Evolutionary conservation across 1,284 basidiomycete species (phyloP), one percentile per base, ranked within the genome.

Genomic region (Austroboletus niveus): DNA sequence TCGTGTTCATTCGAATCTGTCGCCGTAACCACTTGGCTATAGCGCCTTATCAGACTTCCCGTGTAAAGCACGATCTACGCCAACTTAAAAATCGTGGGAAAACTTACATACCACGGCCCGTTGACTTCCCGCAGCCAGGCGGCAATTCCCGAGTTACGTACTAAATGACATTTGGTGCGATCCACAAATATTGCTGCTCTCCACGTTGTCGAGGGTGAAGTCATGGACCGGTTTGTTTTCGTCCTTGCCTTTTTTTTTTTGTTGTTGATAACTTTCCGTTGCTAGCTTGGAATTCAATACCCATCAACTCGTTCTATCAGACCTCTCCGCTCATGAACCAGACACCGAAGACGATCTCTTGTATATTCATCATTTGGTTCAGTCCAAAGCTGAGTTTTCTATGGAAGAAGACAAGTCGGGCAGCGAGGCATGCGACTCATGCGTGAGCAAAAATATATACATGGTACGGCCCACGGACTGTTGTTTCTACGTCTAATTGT

Each of bases 241-340:
- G 1, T 46, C 34, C 8, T 15, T 41, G 8, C n/a, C 9, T 1
- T 20, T 17, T n/a, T 34, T 31, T n/a, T 17, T 17, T 17, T 24
- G 27, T 12, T 10, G n/a, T 40, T 53, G 10, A 24, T 38, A 2
- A 49, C 30, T 38, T 42, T n/a, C 36, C 17, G 0, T 3, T 35
- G 5, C 44, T 53, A 89, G 86, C 58, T 69, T 89, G 22, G 87
- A 89, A 61, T 69, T 89, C 17, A 88, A 91, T 69, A 85, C 94
- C 49, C 89, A 88, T 60, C 87, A 90, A 64, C 79, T 82, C 57
- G 88, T 95, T 57, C 73, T 96, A 32, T 81, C 84, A 29, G 89
- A 92, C 69, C 80, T 96, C 54, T 92, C 90, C 4, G 71, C 76
- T 30, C 87, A 84, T 64, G 74, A 85, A 51, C 76, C 77, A 10